These are phyloP conservation scores for Alternaria angustiovoidea DNA, from an alignment of 2,329 filamentous ascomycete genomes.

Conservation along the genomic window DNA sequence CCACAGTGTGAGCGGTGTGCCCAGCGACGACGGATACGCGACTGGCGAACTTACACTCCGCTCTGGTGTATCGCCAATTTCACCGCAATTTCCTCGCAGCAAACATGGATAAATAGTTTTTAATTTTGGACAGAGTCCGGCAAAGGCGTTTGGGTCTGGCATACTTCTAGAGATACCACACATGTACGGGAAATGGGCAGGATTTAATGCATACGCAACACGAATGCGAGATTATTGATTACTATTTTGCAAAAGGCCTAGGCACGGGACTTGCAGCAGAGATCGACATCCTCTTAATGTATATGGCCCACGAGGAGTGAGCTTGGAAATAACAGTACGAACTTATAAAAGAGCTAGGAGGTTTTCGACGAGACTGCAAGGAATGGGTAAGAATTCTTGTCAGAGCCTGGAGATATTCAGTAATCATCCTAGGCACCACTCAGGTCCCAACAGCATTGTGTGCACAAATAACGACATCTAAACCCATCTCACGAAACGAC, in stretches of 20 bases:
- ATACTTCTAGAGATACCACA: conserved; percentile 22
- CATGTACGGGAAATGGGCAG: conserved; percentile 1
- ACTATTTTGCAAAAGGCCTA: background rate
- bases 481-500: background rate
- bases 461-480: background rate
- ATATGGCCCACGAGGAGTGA: background rate
- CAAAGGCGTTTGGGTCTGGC: conserved; percentile 5
- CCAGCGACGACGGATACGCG: conserved; percentile 34
- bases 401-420: background rate
- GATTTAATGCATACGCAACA: background rate
- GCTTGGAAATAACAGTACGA: background rate
- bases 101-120: background rate
- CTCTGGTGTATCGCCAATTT: conserved; percentile 30
- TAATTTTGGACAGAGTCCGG: background rate
- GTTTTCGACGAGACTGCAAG: background rate
- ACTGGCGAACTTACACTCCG: conserved; percentile 12
- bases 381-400: background rate
- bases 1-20: conserved; percentile 30
- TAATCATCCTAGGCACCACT: background rate
- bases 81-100: conserved; percentile 3
- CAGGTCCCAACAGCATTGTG: background rate
- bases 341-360: background rate
- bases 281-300: background rate
- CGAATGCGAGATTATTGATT: background rate
- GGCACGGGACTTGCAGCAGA: background rate